These are phyloP conservation scores for Zymoseptoria pseudotritici DNA, from an alignment of 2,329 filamentous ascomycete species.

Conservation along the genomic window DNA sequence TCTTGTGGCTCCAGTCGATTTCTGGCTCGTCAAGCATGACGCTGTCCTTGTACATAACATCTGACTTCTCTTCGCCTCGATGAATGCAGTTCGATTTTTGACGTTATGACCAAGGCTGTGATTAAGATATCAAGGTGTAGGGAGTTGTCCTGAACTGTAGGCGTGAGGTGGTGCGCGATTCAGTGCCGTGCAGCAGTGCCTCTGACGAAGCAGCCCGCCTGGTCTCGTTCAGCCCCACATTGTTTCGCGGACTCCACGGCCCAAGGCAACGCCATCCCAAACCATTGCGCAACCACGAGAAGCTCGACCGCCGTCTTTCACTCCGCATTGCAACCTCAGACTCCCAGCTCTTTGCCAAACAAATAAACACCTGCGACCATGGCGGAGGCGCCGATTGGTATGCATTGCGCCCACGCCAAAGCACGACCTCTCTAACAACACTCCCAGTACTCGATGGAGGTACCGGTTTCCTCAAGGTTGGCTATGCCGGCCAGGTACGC, in stretches of 20 bases:
- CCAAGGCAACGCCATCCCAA: neutral
- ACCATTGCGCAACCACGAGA: neutral
- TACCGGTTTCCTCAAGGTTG: constrained; percentile 98
- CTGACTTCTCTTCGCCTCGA: neutral
- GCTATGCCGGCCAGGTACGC: constrained; percentile 81
- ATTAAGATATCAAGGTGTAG: neutral
- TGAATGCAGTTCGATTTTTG: neutral
- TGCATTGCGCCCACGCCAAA: constrained; percentile 5
- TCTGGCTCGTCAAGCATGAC: neutral
- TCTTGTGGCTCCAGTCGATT: neutral
- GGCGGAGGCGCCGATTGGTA: constrained; percentile 46
- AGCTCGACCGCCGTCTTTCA: constrained; percentile 1
- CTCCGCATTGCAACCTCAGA: neutral
- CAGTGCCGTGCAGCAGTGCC: neutral
- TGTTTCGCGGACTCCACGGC: neutral
- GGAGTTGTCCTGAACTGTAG: neutral
- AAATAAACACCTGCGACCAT: constrained; percentile 27
- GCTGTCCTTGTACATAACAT: neutral
- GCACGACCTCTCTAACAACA: constrained; percentile 10
- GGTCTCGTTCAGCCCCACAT: neutral
- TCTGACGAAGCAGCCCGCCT: neutral
- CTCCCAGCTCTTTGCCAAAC: neutral
- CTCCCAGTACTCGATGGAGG: constrained; percentile 91
- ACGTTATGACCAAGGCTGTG: neutral
- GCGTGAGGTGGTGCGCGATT: neutral